Evolutionary conservation across 306 rosid genomes (phyloP), one percentile per base, ranked within the genome.

Genomic region (Prunus kanzakura): DNA sequence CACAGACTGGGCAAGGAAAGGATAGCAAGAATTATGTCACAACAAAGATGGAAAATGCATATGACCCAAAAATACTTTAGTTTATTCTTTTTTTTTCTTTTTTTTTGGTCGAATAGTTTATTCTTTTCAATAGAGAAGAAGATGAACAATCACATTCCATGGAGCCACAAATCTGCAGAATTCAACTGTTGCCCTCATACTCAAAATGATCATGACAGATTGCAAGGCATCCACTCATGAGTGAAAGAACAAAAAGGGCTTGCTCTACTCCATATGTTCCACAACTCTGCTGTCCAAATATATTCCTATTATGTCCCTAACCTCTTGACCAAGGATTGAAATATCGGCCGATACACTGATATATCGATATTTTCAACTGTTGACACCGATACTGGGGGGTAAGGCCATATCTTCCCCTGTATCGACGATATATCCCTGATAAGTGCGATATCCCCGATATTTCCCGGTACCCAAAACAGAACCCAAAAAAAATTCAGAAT

Each of bases 1-100:
- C 99, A 83, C 99, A 95, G 29, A 95, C 99, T 94, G 76, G 76
- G 71, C 81, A 84, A 67, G 61, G 71, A 47, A 86, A 67, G 61
- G 73, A 47, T 45, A 61, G 20, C 8, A 66, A 72, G 49, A 51
- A 49, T 72, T 82, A 8, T 69, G 74, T 75, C 45, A 83, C 74
- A 76, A 78, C 58, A 52, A 54, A 80, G 61, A 72, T 54, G 16
- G 55, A 56, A 62, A 25, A 49, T 22, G 43, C 43, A 38, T 1
- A 38, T 1, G 43, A 38, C 43, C 43, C 8, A 38, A 20, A 20
- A 56, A 51, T 61, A 6, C 2, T 6, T 16, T 27, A 16, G 20
- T 35, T 35, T 35, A 12, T 54, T 71, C 14, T 20, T 71, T 71
- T 15, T 25, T 25, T 20, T 71, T 71, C 4, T 25, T 25, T 25